Evolutionary conservation across 1,139 yeast genomes (phyloP), one percentile per base, ranked within the genome.

Genomic region (Pichiaceae sp.): DNA sequence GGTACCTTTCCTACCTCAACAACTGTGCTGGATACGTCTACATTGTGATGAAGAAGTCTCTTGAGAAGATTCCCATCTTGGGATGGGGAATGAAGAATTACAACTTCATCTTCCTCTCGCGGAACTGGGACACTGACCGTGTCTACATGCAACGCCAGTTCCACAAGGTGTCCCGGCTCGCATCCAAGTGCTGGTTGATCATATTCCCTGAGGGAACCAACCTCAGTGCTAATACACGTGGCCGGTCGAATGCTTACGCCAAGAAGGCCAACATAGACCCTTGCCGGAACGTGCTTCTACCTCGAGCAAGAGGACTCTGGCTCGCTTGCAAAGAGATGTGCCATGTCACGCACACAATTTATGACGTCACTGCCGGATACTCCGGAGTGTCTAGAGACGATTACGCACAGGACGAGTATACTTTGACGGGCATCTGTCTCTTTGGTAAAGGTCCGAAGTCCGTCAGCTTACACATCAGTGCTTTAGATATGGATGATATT

Each of bases 201-300:
- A 57, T 91, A 25, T 91, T 81, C 59, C 98, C 99, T 1, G 99
- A 91, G 58, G 99, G 99, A 2, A 91, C 99, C 0, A 93, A 87
- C 37, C 64, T 84, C 41, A 78, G 93, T 28, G 66, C 65, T 11
- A 70, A 74, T 45, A 86, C 96, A 3, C 68, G 73, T 35, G 62
- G 52, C 6, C 72, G 73, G 41, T 76, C 89, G 3, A 64, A 63
- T 14, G 66, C 57, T 14, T 91, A 64, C 58, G 81, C 84, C 20
- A 60, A 59, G 9, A 71, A 77, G 44, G 29, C 14, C 1, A 25
- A 33, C 16, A 59, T 67, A 31, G 68, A 69, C 17, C 57, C 61
- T 35, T 48, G 46, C 24, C 26, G 45, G 6, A 78, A 86, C 56
- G 75, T 84, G 11, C 64, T 91, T 42, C 62, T 87, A 20, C 99